phyloP scores from a whole-genome alignment of 495 filamentous ascomycete genomes.

The Penicillium verhagenii region DNA sequence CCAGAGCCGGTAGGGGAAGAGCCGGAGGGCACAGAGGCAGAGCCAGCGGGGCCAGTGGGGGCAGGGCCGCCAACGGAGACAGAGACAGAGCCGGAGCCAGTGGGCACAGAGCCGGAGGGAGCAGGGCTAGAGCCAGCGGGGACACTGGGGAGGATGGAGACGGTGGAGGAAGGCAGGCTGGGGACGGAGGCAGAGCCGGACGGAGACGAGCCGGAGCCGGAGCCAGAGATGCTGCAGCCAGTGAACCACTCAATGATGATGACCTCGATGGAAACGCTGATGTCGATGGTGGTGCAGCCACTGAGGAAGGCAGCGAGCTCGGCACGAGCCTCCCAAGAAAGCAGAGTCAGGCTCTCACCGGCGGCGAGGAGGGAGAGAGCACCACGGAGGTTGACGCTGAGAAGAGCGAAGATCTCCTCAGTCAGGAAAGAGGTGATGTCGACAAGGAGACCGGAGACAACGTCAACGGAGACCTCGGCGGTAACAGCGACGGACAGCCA shows the following conservation, averaged over 20 bases:
- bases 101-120: not conserved
- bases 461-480: conserved; percentile 28
- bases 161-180: conserved; percentile 6
- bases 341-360: conserved; percentile 35
- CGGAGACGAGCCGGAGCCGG: conserved; percentile 13
- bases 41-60: conserved; percentile 6
- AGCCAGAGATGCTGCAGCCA: conserved; percentile 36
- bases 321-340: conserved; percentile 37
- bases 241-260: conserved; percentile 45
- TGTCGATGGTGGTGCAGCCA: conserved; percentile 30
- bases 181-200: conserved; percentile 1
- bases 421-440: conserved; percentile 34
- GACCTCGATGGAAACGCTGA: conserved; percentile 32
- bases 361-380: conserved; percentile 33
- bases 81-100: conserved; percentile 7
- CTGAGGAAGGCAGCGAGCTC: conserved; percentile 43
- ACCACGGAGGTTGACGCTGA: conserved; percentile 38
- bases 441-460: conserved; percentile 27
- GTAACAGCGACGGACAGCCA: conserved; percentile 41
- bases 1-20: not conserved
- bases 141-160: not conserved
- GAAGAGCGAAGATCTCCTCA: conserved; percentile 23
- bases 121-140: not conserved
- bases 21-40: conserved; percentile 1
- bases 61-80: conserved; percentile 14